Conservation (phyloP, 2,329 filamentous ascomycete genomes). For the Paecilomyces dactylethromorphus region DNA sequence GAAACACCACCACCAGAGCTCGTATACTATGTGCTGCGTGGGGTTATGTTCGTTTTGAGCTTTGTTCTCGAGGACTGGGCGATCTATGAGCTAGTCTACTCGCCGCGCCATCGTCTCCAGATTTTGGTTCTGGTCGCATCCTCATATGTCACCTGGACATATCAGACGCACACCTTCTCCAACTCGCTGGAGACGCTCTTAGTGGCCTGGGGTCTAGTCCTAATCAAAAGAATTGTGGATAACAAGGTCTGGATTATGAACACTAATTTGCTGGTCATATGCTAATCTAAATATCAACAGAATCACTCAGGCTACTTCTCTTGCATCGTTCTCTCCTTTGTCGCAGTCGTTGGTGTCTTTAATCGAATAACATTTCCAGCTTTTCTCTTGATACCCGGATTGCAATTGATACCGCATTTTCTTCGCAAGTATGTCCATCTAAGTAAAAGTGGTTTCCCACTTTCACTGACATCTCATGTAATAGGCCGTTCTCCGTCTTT, state of each 20-base stretch:
- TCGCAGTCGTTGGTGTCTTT: conserved; percentile 81
- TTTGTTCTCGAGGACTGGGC: conserved; percentile 98
- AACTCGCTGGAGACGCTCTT: conserved; percentile 93
- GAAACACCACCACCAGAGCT: conserved; percentile 70
- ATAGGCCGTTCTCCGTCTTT: conserved; percentile 53
- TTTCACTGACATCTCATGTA: conserved; percentile 24
- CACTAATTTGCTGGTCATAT: neutral
- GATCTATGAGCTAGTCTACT: conserved; percentile 79
- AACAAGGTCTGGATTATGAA: conserved; percentile 54
- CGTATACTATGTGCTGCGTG: conserved; percentile 82
- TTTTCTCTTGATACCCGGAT: conserved; percentile 76
- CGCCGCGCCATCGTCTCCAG: conserved; percentile 61
- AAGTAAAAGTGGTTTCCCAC: conserved; percentile 6
- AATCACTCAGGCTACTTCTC: conserved; percentile 64
- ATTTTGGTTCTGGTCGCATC: conserved; percentile 84
- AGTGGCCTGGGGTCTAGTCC: conserved; percentile 86
- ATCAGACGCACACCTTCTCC: conserved; percentile 96
- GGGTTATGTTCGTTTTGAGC: conserved; percentile 89
- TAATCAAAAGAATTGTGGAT: conserved; percentile 79
- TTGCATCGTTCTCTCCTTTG: conserved; percentile 70
- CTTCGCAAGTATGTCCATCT: conserved; percentile 59
- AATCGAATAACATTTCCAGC: conserved; percentile 97
- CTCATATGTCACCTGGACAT: conserved; percentile 98
- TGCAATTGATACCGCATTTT: conserved; percentile 81
- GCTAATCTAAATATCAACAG: conserved; percentile 9